Percentiles rank a stretch among this genome's conserved stretches.
Evolutionary conservation across 352 stramenopile genomes (phyloP).

Genomic region (Pythium rishiriense): DNA sequence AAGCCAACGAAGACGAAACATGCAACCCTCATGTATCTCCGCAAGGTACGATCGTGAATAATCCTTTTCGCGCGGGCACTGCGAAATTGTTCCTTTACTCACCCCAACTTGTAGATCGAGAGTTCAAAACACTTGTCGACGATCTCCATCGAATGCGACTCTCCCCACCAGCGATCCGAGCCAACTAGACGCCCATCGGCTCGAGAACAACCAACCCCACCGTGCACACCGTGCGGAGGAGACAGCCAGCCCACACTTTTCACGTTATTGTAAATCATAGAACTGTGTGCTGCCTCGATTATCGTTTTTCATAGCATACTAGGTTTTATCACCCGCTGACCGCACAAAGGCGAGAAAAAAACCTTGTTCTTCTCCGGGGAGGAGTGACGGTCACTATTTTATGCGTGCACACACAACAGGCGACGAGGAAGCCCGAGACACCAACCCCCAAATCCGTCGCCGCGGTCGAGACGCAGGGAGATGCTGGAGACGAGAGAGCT

Average conservation of each 20-base stretch:
- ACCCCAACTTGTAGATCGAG: neutral
- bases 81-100: neutral
- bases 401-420: slow-evolving; percentile 20
- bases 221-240: neutral
- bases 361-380: slow-evolving; percentile 7
- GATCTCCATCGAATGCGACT: neutral
- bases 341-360: neutral
- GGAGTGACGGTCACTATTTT: slow-evolving; percentile 27
- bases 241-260: neutral
- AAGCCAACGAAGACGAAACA: neutral
- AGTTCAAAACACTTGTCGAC: neutral
- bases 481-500: slow-evolving; percentile 87
- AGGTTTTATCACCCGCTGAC: slow-evolving; percentile 16
- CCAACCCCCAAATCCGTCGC: slow-evolving; percentile 20
- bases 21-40: neutral
- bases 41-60: neutral
- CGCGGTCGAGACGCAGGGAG: slow-evolving; percentile 4
- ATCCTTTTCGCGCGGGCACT: neutral
- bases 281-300: neutral
- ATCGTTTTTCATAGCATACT: slow-evolving; percentile 11
- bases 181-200: slow-evolving; percentile 8
- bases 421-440: slow-evolving; percentile 26
- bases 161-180: slow-evolving; percentile 9
- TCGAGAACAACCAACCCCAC: neutral
- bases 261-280: slow-evolving; percentile 17